Evolutionary conservation across 1,284 basidiomycete species (phyloP).

Genomic region (Trichosporon asahii): DNA sequence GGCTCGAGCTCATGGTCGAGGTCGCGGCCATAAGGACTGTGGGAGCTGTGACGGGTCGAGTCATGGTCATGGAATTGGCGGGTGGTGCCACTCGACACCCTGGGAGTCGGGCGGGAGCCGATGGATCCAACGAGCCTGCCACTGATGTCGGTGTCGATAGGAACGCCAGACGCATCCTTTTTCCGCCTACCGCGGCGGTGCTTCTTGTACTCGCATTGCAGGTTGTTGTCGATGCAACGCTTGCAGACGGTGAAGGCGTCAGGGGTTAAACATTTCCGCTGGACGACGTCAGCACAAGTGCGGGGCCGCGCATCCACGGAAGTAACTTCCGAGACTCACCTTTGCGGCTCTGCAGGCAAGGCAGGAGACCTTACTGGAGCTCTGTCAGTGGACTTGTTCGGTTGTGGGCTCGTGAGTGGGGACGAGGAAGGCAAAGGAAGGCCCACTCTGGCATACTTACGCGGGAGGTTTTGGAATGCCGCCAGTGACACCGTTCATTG

Average conservation of each 20-base stretch:
- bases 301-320: background rate
- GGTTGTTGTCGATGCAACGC: constrained; percentile 27
- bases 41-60: background rate
- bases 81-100: background rate
- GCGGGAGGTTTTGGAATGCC: constrained; percentile 4
- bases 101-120: background rate
- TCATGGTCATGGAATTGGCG: constrained; percentile 1
- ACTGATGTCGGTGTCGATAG: background rate
- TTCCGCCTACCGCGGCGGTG: constrained; percentile 29
- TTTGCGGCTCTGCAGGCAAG: constrained; percentile 33
- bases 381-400: background rate
- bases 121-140: constrained; percentile 1
- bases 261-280: constrained; percentile 35
- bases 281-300: constrained; percentile 2
- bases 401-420: background rate
- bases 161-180: constrained; percentile 16
- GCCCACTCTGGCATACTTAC: background rate
- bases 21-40: background rate
- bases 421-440: background rate
- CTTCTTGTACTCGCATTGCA: constrained; percentile 34
- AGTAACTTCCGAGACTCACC: constrained; percentile 16
- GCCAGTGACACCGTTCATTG: background rate
- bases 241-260: constrained; percentile 28
- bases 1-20: constrained; percentile 8
- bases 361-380: constrained; percentile 28